phyloP scores from a whole-genome alignment of 2,329 filamentous ascomycete genomes.

The Penicillium expansum region DNA sequence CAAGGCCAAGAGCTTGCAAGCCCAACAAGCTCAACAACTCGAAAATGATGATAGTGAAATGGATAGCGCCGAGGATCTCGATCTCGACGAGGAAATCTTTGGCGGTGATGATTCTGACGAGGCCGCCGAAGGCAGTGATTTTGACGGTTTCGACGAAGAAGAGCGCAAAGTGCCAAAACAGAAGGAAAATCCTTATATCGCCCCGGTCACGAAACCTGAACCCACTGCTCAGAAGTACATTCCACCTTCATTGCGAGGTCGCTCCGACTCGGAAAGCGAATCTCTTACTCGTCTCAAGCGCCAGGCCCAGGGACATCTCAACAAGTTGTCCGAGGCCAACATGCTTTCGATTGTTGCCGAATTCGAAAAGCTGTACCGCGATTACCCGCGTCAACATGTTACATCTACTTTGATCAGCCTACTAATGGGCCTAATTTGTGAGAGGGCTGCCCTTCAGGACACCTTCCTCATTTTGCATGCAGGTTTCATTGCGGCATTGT shows the following conservation, averaged over 20 bases:
- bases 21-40: conserved; percentile 17
- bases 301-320: conserved; percentile 83
- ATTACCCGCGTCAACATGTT: conserved; percentile 82
- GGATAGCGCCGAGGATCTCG: conserved; percentile 7
- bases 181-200: conserved; percentile 84
- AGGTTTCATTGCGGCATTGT: conserved; percentile 82
- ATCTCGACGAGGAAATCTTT: conserved; percentile 24
- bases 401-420: conserved; percentile 76
- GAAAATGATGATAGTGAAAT: conserved; percentile 16
- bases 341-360: conserved; percentile 79
- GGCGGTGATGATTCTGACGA: conserved; percentile 28
- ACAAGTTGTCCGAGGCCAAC: conserved; percentile 89
- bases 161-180: conserved; percentile 45
- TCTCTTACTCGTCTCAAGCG: conserved; percentile 67
- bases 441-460: conserved; percentile 74
- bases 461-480: conserved; percentile 89
- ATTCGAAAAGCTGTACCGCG: conserved; percentile 77
- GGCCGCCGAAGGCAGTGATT: conserved; percentile 39
- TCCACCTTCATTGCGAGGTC: conserved; percentile 75
- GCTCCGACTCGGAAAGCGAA: conserved; percentile 63
- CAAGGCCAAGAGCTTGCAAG: conserved; percentile 46
- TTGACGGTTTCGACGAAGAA: conserved; percentile 41
- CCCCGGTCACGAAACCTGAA: conserved; percentile 56
- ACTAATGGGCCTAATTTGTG: conserved; percentile 74
- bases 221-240: conserved; percentile 69